Evolutionary conservation across 75 land plant genomes (phyloP).

Genomic region (Cunninghamia lanceolata): DNA sequence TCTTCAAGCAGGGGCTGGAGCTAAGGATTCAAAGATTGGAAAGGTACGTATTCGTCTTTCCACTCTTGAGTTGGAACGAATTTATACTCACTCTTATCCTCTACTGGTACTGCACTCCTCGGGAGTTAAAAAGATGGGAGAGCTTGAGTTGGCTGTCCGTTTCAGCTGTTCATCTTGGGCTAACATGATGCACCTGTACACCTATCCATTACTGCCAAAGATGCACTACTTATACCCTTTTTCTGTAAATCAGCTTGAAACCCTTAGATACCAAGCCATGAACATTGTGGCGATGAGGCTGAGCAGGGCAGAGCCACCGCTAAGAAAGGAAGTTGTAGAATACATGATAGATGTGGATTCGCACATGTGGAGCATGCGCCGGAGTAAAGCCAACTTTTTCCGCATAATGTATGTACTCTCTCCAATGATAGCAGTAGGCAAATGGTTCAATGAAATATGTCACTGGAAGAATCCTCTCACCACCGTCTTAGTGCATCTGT

Average conservation of each 20-base stretch:
- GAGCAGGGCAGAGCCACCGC: slow-evolving; percentile 66
- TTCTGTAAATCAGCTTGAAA: slow-evolving; percentile 43
- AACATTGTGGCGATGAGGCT: slow-evolving; percentile 56
- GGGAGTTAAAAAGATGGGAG: slow-evolving; percentile 63
- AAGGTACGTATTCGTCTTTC: slow-evolving; percentile 73
- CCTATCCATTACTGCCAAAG: slow-evolving; percentile 58
- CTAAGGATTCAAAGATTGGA: slow-evolving; percentile 47
- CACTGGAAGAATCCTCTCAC: slow-evolving; percentile 70
- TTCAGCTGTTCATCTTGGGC: slow-evolving; percentile 66
- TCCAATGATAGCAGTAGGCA: slow-evolving; percentile 30
- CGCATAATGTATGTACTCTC: slow-evolving; percentile 56
- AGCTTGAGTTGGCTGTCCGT: slow-evolving; percentile 68
- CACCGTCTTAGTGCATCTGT: slow-evolving; percentile 46
- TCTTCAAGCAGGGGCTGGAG: slow-evolving; percentile 28
- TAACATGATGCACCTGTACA: slow-evolving; percentile 56
- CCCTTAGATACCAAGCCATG: slow-evolving; percentile 49
- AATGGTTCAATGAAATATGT: slow-evolving; percentile 47
- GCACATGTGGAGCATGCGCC: slow-evolving; percentile 65
- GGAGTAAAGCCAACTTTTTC: slow-evolving; percentile 63
- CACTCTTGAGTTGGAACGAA: slow-evolving; percentile 46
- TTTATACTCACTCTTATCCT: slow-evolving; percentile 70
- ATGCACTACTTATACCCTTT: slow-evolving; percentile 80
- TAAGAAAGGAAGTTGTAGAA: slow-evolving; percentile 58
- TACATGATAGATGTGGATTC: slow-evolving; percentile 70
- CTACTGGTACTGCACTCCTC: slow-evolving; percentile 43